These are phyloP conservation scores for Calonectria naviculata DNA, from an alignment of 2,329 filamentous ascomycete species.

Conservation along the genomic window DNA sequence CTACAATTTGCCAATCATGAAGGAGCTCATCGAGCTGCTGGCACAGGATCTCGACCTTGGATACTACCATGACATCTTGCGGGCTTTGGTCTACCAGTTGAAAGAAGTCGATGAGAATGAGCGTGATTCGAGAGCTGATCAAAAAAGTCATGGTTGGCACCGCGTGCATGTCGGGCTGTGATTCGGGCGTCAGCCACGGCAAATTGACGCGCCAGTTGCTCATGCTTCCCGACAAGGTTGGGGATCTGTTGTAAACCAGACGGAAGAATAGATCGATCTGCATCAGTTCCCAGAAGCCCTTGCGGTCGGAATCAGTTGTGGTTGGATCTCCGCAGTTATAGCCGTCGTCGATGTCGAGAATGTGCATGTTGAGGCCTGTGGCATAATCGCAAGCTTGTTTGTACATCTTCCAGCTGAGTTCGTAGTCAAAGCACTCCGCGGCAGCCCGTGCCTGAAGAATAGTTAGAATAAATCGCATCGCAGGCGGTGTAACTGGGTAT, in stretches of 20 bases:
- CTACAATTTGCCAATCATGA: slow-evolving; percentile 14
- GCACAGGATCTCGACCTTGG: slow-evolving; percentile 1
- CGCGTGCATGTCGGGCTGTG: slow-evolving; percentile 12
- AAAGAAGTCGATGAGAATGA: slow-evolving; percentile 9
- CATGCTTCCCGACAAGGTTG: neutral
- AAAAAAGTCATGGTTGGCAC: slow-evolving; percentile 13
- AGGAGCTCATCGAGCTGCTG: neutral
- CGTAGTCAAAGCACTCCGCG: slow-evolving; percentile 14
- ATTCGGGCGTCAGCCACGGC: slow-evolving; percentile 15
- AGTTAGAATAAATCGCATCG: neutral
- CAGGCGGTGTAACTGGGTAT: neutral
- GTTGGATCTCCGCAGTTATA: neutral
- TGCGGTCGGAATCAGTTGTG: slow-evolving; percentile 6
- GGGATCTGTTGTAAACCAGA: slow-evolving; percentile 4
- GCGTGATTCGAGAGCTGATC: slow-evolving; percentile 10
- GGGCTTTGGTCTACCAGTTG: neutral
- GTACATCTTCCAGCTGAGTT: slow-evolving; percentile 13
- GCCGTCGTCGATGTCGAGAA: slow-evolving; percentile 7
- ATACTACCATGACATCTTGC: neutral
- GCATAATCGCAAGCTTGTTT: slow-evolving; percentile 14
- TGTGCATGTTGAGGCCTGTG: slow-evolving; percentile 18
- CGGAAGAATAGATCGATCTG: slow-evolving; percentile 19
- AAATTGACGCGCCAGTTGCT: slow-evolving; percentile 18
- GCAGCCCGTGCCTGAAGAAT: neutral
- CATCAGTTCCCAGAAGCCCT: slow-evolving; percentile 16